A percentile compares a stretch with the other conserved stretches of the same genome.
These are phyloP conservation scores for Leersia perrieri DNA, from an alignment of 176 grass and related monocot species.

Conservation along the genomic window DNA sequence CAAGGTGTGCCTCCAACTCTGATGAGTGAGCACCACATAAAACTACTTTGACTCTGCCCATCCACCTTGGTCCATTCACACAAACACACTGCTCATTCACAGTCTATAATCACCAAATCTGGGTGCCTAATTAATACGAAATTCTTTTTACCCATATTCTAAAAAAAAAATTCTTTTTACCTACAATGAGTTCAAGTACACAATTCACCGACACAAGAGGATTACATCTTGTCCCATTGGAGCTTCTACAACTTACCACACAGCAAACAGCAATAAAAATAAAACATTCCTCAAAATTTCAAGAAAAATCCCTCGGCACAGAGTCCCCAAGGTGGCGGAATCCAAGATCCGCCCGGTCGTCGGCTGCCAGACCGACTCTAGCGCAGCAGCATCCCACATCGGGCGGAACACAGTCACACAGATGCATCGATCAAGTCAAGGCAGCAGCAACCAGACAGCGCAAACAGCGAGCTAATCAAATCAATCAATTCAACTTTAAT, in stretches of 20 bases:
- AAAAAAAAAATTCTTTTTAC: neutral
- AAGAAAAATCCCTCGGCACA: neutral
- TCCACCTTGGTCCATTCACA: neutral
- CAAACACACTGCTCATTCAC: no score
- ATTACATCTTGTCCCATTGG: neutral
- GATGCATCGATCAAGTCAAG: slow-evolving; percentile 10
- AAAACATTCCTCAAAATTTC: neutral
- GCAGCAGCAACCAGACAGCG: neutral
- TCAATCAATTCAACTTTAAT: no score
- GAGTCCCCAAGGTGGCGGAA: neutral
- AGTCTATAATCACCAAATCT: neutral
- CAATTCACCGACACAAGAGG: neutral
- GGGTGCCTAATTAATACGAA: neutral
- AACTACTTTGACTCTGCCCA: neutral
- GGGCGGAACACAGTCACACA: neutral
- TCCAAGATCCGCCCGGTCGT: slow-evolving; percentile 16
- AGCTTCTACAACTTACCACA: neutral
- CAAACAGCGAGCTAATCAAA: neutral
- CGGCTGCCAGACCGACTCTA: neutral
- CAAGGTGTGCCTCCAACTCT: no score
- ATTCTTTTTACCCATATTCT: neutral
- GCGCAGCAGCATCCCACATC: neutral
- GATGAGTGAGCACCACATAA: no score
- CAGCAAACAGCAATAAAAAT: neutral
- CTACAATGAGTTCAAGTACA: neutral